Evolutionary conservation across 345 rosid genomes (phyloP), one percentile per base, ranked within the genome.

Genomic region (Streptanthus diversifolius): DNA sequence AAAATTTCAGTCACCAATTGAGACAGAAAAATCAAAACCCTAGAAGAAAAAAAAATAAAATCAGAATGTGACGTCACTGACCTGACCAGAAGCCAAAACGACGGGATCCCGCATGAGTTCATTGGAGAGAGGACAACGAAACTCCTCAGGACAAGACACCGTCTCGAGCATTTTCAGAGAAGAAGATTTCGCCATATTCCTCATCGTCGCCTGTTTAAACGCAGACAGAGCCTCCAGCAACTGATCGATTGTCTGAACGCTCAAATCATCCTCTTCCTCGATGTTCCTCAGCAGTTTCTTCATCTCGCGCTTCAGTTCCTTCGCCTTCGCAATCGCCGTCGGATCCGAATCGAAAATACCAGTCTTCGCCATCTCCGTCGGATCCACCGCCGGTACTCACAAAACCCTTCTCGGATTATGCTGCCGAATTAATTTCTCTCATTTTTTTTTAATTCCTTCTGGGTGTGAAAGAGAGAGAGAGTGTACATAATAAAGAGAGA

Each of bases 31-130:
- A 0, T 39, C 39, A 53, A 78, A 76, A 73, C 25, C 55, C n/a
- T 40, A 62, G 8, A 24, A 21, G 14, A 49, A 41, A 27, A n/a
- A n/a, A n/a, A n/a, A 32, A 71, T 8, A 0, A 33, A 52, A 25
- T 12, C 30, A 41, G 39, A 68, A 56, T 48, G 44, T 22, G 48
- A 60, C n/a, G 19, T 22, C 36, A 51, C 84, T 35, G 66, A 95
- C 99, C 98, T 80, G 91, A 9, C 98, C 99, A 21, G 99, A 83
- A 48, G 93, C 79, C 77, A 95, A 73, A 81, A 95, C 81, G 33
- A 95, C 97, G 40, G 98, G 99, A 86, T 95, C 98, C 74, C 83
- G 80, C 99, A 91, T 95, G 67, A 95, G 68, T 48, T 95, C 97
- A 8, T 84, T 86, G 17, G 99, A 95, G 21, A 95, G 79, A 25